Base-by-base conservation (phyloP, 192 early-diverging fungal genomes). In the Podila clonocystis region DNA sequence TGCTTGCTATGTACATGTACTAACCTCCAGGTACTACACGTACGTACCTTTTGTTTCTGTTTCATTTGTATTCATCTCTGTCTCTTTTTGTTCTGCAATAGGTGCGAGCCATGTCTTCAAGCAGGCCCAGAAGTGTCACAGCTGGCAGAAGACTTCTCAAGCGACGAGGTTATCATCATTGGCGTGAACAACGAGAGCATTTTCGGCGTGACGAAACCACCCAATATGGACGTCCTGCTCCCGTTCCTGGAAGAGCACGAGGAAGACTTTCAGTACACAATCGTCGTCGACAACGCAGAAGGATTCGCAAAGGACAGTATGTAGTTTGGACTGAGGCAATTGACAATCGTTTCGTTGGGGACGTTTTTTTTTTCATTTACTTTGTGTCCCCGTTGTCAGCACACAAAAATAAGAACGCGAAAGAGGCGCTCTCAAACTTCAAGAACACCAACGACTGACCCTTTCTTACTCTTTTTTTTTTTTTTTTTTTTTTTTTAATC, bases 151-250 rank as follows among this genome's bases (percentile, higher is more conserved):
- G 77, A 80, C 28, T 80, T 65, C 26, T 60, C 77, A 41, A 70
- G 77, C 29, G 58, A 34, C 31, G 62, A 72, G 5, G 77, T 70
- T 15, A 71, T 80, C 30, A 65, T 80, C 17, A 28, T 61, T 61
- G 77, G 77, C 29, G 72, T 80, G 30, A 80, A 80, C 45, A 80
- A 80, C 45, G 77, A 80, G 30, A 80, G 77, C 38, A 72, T 80
- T 33, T 80, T 80, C 30, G 36, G 62, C 31, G 28, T 57, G 9
- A 73, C 65, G 36, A 72, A 73, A 73, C 77, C 77, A 48, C 59
- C 70, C 30, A 69, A 80, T 2, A 58, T 73, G 66, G 77, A 80
- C 13, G 41, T 61, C 13, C 67, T 80, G 34, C 50, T 33, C 11
- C 36, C 59, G 5, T 80, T 80, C 55, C 26, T 80, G 31, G 71